Evolutionary conservation across 78 protist genomes (phyloP), one percentile per base, ranked within the genome.

Genomic region (Tieghemostelium lacteum): DNA sequence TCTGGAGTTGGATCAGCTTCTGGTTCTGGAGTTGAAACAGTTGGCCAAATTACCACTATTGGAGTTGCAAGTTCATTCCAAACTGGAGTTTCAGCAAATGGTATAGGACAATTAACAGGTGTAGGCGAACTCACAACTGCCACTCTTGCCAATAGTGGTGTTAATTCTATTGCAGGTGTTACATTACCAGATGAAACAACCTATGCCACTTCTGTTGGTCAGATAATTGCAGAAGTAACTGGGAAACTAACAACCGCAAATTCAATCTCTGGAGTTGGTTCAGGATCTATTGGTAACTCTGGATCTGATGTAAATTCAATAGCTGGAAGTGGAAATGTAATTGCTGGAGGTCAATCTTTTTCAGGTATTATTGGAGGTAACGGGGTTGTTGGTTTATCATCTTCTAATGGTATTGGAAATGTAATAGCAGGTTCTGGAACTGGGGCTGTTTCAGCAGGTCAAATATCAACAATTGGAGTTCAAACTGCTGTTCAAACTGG

Each of bases 301-400:
- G 52, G 6, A 14, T 14, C n/a, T 45, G 52, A 10, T 45, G 52
- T 45, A 45, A 14, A 6, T 14, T 45, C 52, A 45, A 45, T 45
- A 6, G 52, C 52, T 10, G 42, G 39, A 20, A 62, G 10, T 62
- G 10, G 33, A 8, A n/a, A 39, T 62, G 69, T 62, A 24, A 24
- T 62, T 62, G 69, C 69, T 39, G 69, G 69, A 62, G 39, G 24
- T 33, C 24, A 62, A 10, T 31, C 69, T 8, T 6, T 24, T 31
- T 33, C 42, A 2, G 69, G 69, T 3, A 39, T 62, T 19, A 62
- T 62, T n/a, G 24, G 42, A 20, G 33, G 42, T 31, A 12, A 62
- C 8, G 69, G 24, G 24, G 69, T 62, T 31, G 69, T 20, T 62
- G 69, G 69, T 31, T 62, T 62, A 62, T 20, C 69, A 62, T 31